Percentiles rank a stretch among this genome's conserved stretches.
These are phyloP conservation scores for Leucaena leucocephala DNA, from an alignment of 306 rosid genomes.

Conservation along the genomic window DNA sequence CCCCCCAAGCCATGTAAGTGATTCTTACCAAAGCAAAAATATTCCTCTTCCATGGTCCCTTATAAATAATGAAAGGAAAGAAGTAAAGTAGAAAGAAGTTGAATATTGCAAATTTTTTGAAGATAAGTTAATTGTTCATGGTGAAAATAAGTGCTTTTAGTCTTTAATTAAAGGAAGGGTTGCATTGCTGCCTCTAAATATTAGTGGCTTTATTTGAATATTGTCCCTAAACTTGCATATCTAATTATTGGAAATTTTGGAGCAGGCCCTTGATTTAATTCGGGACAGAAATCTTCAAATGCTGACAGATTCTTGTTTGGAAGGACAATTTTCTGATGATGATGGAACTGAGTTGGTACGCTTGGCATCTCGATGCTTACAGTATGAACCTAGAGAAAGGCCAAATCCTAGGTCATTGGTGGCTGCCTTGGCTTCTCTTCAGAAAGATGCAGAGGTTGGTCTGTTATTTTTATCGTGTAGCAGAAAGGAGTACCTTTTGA, in stretches of 20 bases:
- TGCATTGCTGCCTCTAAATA: conserved; percentile 13
- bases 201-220: neutral
- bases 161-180: neutral
- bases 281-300: conserved; percentile 54
- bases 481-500: neutral
- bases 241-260: conserved; percentile 16
- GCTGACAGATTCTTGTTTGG: conserved; percentile 61
- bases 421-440: conserved; percentile 54
- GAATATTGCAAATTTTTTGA: conserved; percentile 6
- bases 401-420: conserved; percentile 55
- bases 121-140: neutral
- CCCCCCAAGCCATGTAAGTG: conserved; percentile 63
- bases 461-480: neutral
- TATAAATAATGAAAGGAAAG: neutral
- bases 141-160: neutral
- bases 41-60: neutral
- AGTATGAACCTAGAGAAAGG: conserved; percentile 57
- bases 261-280: conserved; percentile 59
- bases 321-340: conserved; percentile 53
- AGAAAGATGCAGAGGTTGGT: conserved; percentile 58
- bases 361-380: conserved; percentile 51
- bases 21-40: neutral
- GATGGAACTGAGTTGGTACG: conserved; percentile 56
- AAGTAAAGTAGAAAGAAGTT: neutral
- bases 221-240: neutral